Evolutionary conservation across 1,284 basidiomycete genomes (phyloP), one percentile per base, ranked within the genome.

Genomic region (Phlebopus sp.): DNA sequence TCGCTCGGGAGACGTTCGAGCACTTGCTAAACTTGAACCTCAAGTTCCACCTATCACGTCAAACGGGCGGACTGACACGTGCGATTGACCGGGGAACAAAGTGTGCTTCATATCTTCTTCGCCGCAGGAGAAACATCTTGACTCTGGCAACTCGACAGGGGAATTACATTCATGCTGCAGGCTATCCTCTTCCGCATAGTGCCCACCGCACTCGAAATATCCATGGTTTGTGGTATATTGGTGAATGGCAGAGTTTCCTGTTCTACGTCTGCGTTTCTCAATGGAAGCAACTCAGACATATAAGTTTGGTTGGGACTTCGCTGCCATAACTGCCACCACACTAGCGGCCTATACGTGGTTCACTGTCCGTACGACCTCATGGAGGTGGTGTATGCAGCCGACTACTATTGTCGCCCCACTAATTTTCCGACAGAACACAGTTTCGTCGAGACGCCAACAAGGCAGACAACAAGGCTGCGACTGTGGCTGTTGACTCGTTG

Each of bases 61-160:
- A 98, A 63, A 99, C 96, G 0, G 97, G 96, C 34, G 97, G 96
- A 5, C 74, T 99, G 36, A 98, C 95, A 0, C 74, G 96, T 21
- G 97, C 97, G 5, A 99, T 99, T 58, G 96, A 99, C 67, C 78
- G 96, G 8, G 97, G 96, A 19, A 98, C 97, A 18, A 99, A 97
- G 92, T 94, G 58, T 30, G 49, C 6, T 15, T 32, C 13, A 4
- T 49, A 10, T n/a, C 19, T 49, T 34, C 46, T 25, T 31, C 10
- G 3, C 13, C 9, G 19, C 9, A 29, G 27, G 27, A 29, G 27
- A 29, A 29, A 0, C 7, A n/a, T 1, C 9, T 42, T 14, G 7
- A 17, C 19, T 49, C 55, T 34, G 64, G n/a, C 0, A 15, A 15
- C 3, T 23, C 37, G 1, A 19, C 58, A 96, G 94, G 70, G 97